A percentile compares a stretch with the other conserved stretches of the same genome.
Conservation (phyloP, 1,139 yeast genomes). For the Blastobotrys capitulatus region DNA sequence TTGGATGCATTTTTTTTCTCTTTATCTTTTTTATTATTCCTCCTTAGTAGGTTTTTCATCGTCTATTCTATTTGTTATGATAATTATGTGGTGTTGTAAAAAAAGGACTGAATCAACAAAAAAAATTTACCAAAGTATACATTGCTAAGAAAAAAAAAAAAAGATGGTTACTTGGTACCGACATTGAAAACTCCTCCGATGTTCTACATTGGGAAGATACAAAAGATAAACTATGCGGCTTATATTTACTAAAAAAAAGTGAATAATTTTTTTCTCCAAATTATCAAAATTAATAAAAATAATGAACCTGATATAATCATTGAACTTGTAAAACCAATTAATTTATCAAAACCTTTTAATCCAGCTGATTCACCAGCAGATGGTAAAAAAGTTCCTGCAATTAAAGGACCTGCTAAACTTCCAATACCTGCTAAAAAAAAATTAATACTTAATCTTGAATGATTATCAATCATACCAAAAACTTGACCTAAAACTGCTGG, state of each 20-base stretch:
- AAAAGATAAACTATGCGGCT: no score
- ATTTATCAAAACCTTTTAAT: neutral
- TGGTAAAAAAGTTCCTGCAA: conserved; percentile 40
- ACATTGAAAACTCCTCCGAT: no score
- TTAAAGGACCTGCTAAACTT: conserved; percentile 43
- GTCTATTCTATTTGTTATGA: no score
- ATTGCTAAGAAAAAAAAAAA: no score
- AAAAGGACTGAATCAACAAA: no score
- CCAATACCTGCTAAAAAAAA: conserved; percentile 45
- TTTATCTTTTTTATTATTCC: conserved; percentile 3
- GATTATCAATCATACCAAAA: conserved; percentile 36
- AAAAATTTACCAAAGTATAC: no score
- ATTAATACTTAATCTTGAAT: conserved; percentile 49
- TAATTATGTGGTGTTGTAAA: no score
- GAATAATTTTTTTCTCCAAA: conserved; percentile 16
- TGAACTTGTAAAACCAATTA: neutral
- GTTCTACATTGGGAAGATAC: no score
- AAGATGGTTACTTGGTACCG: no score
- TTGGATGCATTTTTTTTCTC: no score
- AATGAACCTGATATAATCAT: conserved; percentile 16
- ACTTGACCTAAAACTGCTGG: conserved; percentile 42
- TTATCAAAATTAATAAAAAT: conserved; percentile 14
- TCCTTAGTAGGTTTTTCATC: neutral
- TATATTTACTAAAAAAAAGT: conserved; percentile 26
- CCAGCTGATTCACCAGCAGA: neutral